phyloP scores from a whole-genome alignment of 108 stramenopile species.

The Cylindrotheca closterium region DNA sequence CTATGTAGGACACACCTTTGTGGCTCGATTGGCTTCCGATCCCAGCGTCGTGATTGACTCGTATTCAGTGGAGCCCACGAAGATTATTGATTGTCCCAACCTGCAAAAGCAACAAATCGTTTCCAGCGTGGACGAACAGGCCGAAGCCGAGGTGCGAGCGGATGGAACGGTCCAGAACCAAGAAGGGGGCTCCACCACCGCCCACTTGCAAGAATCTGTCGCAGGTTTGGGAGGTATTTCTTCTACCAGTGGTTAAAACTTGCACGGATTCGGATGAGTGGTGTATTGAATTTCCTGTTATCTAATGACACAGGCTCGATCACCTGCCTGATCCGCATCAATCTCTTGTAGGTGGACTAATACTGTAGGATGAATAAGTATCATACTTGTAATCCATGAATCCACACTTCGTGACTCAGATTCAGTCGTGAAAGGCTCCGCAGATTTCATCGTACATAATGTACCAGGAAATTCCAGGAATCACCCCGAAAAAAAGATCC shows the following conservation, averaged over 20 bases:
- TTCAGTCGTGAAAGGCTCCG: too few relatives aligned
- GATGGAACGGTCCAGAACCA: slow-evolving; percentile 1
- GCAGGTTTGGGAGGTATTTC: slow-evolving; percentile 1
- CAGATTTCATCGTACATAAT: too few relatives aligned
- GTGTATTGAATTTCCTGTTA: too few relatives aligned
- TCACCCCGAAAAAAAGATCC: too few relatives aligned
- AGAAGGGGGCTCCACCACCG: not conserved
- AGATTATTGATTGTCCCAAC: slow-evolving; percentile 42
- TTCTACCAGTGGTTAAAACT: not conserved
- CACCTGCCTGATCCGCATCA: too few relatives aligned
- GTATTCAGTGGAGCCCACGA: slow-evolving; percentile 34
- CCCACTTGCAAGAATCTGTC: not conserved
- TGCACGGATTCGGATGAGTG: too few relatives aligned
- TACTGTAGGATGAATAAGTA: too few relatives aligned
- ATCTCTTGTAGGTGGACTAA: too few relatives aligned
- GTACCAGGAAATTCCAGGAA: too few relatives aligned
- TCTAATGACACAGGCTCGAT: too few relatives aligned
- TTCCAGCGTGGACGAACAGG: slow-evolving; percentile 1
- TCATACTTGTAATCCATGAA: too few relatives aligned
- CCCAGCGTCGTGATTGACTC: slow-evolving; percentile 34
- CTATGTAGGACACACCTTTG: slow-evolving; percentile 47
- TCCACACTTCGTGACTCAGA: too few relatives aligned
- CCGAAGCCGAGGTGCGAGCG: slow-evolving; percentile 11
- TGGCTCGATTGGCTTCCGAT: slow-evolving; percentile 36
- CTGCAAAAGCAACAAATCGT: slow-evolving; percentile 18